phyloP scores from a whole-genome alignment of 2,329 filamentous ascomycete species.

The Penicillium sp. region DNA sequence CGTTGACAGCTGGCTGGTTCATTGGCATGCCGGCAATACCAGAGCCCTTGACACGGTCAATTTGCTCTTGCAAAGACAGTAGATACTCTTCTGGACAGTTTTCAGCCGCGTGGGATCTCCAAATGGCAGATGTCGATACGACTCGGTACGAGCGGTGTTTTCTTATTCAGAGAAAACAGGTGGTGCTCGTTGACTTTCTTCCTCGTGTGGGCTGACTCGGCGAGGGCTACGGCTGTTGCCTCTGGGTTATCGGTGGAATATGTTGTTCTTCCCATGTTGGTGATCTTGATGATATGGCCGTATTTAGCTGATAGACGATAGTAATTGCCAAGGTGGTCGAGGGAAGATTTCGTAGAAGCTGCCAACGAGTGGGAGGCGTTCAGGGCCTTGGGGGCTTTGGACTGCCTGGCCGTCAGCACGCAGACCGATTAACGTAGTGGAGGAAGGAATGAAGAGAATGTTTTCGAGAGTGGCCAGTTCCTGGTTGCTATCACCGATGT shows the following conservation, averaged over 20 bases:
- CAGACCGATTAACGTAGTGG: conserved; percentile 34
- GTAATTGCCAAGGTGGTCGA: conserved; percentile 60
- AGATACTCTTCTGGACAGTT: not conserved
- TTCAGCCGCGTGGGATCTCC: not conserved
- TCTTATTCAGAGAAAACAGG: not conserved
- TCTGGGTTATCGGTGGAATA: not conserved
- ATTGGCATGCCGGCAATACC: conserved; percentile 10
- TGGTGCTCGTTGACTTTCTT: conserved; percentile 3
- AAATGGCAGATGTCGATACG: not conserved
- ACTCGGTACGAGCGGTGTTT: not conserved
- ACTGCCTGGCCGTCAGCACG: conserved; percentile 28
- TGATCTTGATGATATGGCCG: conserved; percentile 54
- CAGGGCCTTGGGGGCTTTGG: conserved; percentile 24
- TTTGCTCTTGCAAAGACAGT: conserved; percentile 7
- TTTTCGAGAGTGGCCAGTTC: not conserved
- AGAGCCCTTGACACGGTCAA: conserved; percentile 14
- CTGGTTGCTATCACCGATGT: not conserved
- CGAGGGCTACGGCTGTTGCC: not conserved
- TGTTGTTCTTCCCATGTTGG: conserved; percentile 51
- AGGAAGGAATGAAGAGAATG: not conserved
- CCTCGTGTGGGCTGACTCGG: not conserved
- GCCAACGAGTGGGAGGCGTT: conserved; percentile 43
- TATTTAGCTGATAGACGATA: conserved; percentile 55
- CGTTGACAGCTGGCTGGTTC: conserved; percentile 13
- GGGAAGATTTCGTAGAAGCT: too few relatives aligned